Conservation (phyloP, 2,329 filamentous ascomycete species). For the Colletotrichum caudatum region DNA sequence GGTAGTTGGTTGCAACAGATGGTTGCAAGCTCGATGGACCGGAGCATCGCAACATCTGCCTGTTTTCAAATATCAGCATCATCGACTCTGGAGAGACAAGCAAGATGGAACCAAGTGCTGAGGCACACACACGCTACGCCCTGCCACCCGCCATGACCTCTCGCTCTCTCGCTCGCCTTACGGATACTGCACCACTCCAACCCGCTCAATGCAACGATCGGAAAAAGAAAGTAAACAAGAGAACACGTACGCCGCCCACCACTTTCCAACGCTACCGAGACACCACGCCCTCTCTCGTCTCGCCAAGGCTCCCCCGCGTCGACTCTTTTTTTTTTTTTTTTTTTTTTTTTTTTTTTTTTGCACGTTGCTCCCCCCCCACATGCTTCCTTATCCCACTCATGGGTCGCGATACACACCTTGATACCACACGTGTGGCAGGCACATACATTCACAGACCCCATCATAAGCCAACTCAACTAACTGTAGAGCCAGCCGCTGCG, state of each 20-base stretch:
- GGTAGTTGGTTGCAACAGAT: too few relatives aligned
- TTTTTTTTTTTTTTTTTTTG: not conserved
- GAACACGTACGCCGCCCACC: constrained; percentile 17
- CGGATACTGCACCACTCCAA: not conserved
- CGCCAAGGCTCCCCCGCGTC: not conserved
- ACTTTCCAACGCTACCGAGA: constrained; percentile 29
- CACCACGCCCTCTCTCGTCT: constrained; percentile 12
- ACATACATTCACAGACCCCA: not conserved
- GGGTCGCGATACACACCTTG: not conserved
- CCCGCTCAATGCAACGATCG: constrained; percentile 10
- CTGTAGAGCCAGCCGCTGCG: constrained; percentile 10
- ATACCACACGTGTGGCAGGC: constrained; percentile 1
- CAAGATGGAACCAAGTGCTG: too few relatives aligned
- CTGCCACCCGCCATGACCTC: too few relatives aligned
- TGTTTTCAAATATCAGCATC: too few relatives aligned
- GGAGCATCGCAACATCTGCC: not conserved
- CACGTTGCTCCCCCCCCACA: not conserved
- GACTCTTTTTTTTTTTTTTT: not conserved
- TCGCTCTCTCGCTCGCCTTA: not conserved
- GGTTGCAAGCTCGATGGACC: not conserved
- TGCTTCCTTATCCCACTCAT: constrained; percentile 18
- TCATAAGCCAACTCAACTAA: not conserved
- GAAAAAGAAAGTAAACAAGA: not conserved
- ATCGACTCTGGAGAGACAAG: not conserved
- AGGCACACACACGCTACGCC: not conserved